These are phyloP conservation scores for Tagetes patula DNA, from an alignment of 129 eudicot species.

Conservation along the genomic window DNA sequence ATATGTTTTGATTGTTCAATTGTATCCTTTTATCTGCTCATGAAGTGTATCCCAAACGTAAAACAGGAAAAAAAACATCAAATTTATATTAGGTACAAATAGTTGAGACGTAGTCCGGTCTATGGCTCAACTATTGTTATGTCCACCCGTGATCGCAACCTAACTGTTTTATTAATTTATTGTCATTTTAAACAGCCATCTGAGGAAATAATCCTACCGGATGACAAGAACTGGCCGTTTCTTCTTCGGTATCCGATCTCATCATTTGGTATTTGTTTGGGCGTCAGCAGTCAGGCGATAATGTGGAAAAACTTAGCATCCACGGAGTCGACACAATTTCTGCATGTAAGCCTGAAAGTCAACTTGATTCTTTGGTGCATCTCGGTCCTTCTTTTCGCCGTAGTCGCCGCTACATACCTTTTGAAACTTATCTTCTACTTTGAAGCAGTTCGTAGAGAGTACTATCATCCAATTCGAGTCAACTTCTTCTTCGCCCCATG, in stretches of 20 bases:
- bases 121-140: too few species aligned
- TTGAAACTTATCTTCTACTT: constrained; percentile 65
- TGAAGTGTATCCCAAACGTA: too few species aligned
- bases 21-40: too few species aligned
- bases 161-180: not conserved
- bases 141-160: not conserved
- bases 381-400: constrained; percentile 42
- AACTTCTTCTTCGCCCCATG: constrained; percentile 90
- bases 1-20: too few species aligned
- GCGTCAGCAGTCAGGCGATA: constrained; percentile 74
- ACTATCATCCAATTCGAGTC: constrained; percentile 70
- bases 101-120: too few species aligned
- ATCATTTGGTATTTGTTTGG: constrained; percentile 76
- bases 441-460: constrained; percentile 82
- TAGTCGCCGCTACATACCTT: constrained; percentile 41
- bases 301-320: constrained; percentile 73
- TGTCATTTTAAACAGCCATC: constrained; percentile 45
- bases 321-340: constrained; percentile 51
- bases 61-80: too few species aligned
- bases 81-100: too few species aligned
- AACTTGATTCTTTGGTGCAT: constrained; percentile 64
- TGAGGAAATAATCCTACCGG: constrained; percentile 64
- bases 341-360: constrained; percentile 44
- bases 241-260: constrained; percentile 69
- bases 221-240: constrained; percentile 75